Base-by-base conservation (phyloP, 2,329 filamentous ascomycete genomes). In the Alternaria brassicicola region DNA sequence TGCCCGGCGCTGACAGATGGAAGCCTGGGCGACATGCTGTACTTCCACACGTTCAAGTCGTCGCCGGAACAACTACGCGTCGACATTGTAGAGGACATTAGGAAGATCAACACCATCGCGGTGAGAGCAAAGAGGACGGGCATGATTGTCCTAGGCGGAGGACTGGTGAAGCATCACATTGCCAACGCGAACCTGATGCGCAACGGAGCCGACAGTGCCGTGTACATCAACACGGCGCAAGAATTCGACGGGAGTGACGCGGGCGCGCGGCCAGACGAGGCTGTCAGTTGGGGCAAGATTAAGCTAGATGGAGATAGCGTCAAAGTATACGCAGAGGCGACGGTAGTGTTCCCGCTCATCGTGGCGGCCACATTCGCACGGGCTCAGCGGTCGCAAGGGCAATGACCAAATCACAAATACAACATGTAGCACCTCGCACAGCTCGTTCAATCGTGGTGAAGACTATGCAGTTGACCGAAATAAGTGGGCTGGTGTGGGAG, bases 271-370 rank as follows among this genome's bases (percentile, higher is more conserved):
- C 95, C 95, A 4, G 95, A 99, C 71, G 95, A 99, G 80, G 95
- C 95, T 5, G 91, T 99, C 15, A 97, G 93, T 62, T 99, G 95
- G 95, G 95, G 95, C 3, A 99, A 99, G 83, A 97, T 99, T 78
- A 97, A 96, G 78, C 83, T 88, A 39, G 91, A 89, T 51, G 95
- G 90, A 1, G 89, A 95, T 63, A 90, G 88, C 69, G 93, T 98
- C 55, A 99, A 98, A 88, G 85, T 88, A 5, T 88, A 88, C 68
- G 87, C 86, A 15, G 88, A 90, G 75, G 88, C 88, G 2, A 89
- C 88, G 0, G 80, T 89, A 15, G 87, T 84, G 15, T 89, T 89
- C 68, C 88, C 88, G 7, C 76, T 90, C 61, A 88, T 90, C 61
- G 87, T 89, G 9, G 87, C 87, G 4, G 85, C 85, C 17, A 88